Base-by-base conservation (phyloP, 176 grass and related monocot genomes). In the Oryza glumipatula region DNA sequence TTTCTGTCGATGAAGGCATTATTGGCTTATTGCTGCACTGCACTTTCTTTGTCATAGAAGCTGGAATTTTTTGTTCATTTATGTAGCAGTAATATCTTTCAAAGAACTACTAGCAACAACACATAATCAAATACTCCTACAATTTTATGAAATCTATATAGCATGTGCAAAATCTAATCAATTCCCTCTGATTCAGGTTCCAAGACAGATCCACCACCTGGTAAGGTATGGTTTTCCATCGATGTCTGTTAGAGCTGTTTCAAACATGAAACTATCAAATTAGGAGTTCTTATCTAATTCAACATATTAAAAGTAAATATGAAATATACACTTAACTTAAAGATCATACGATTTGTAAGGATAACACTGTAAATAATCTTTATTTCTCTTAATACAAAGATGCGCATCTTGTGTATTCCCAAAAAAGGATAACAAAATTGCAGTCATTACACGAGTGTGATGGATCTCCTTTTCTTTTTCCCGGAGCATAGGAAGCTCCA, bases 141-240 rank as follows among this genome's bases (percentile, higher is more conserved):
- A 81, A 39, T n/a, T 39, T 23, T 41, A 10, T 26, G 48, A 70
- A 14, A 11, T 70, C 13, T 70, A 4, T 58, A 0, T 70, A 26
- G 13, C 36, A 17, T 11, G 28, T 73, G 38, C 21, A 21, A 69
- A 21, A 81, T 70, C 68, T 82, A 60, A 73, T 17, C 7, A 19
- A 38, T 26, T 73, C 24, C 14, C 36, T 22, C 11, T 46, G n/a
- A n/a, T 43, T 52, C 69, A 93, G 88, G 1, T 83, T 88, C 88
- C 6, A 88, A 58, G 68, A 77, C 79, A 19, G 82, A 70, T 15
- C 79, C 88, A 4, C 85, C 81, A 52, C 2, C 54, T 69, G 82
- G 73, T 44, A 46, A 85, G 85, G 91, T 90, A 90, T 80, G n/a
- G 7, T 8, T 33, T 76, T 36, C 17, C 11, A 26, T 47, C 43